Percentiles rank a stretch among this genome's conserved stretches.
These are phyloP conservation scores for Luvunga scandens DNA, from an alignment of 345 rosid genomes.

Conservation along the genomic window DNA sequence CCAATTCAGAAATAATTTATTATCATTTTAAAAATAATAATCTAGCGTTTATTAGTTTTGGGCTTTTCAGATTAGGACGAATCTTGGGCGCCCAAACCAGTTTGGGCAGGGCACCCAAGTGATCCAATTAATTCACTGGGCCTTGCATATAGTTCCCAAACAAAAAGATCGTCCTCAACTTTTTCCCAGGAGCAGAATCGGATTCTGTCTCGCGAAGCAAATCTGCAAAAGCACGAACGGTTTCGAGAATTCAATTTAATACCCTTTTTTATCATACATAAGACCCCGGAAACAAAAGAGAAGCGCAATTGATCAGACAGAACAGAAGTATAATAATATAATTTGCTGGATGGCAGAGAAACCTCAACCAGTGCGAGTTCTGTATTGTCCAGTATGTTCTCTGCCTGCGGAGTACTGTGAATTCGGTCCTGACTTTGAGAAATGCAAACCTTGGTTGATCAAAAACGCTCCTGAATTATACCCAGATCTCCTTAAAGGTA, in stretches of 20 bases:
- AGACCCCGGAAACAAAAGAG: background rate
- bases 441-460: slow-evolving; percentile 92
- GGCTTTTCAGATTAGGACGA: too few species aligned
- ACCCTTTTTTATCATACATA: background rate
- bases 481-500: slow-evolving; percentile 86
- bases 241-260: background rate
- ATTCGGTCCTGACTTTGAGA: slow-evolving; percentile 85
- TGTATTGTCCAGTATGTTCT: slow-evolving; percentile 74
- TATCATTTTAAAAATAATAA: too few species aligned
- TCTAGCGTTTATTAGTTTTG: too few species aligned
- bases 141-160: background rate
- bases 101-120: too few species aligned
- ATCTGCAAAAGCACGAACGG: background rate
- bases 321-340: background rate
- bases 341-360: slow-evolving; percentile 54
- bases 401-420: slow-evolving; percentile 96
- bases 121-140: background rate
- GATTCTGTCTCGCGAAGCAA: background rate
- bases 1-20: too few species aligned
- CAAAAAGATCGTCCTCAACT: too few species aligned
- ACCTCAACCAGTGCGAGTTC: slow-evolving; percentile 66
- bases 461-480: slow-evolving; percentile 78
- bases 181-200: background rate
- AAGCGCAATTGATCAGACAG: background rate
- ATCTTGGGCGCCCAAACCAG: too few species aligned